These are phyloP conservation scores for Nepenthes mirabilis DNA, from an alignment of 148 eudicot genomes.

Conservation along the genomic window DNA sequence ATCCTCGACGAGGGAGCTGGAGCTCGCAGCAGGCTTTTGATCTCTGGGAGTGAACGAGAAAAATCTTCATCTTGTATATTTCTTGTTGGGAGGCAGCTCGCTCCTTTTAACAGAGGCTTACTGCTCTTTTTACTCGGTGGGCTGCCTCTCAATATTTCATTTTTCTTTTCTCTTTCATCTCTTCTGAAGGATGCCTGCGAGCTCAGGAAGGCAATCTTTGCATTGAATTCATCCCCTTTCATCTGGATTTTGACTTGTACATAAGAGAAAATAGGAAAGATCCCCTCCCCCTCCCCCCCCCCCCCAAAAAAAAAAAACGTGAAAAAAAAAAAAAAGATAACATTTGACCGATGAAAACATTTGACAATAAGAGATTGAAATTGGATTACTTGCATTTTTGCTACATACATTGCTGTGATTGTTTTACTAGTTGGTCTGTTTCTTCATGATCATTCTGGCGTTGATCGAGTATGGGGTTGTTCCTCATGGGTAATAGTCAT, in stretches of 20 bases:
- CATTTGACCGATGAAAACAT: too few relatives aligned
- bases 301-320: neutral
- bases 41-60: neutral
- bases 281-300: too few relatives aligned
- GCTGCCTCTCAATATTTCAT: neutral
- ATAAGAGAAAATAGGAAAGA: constrained; percentile 11
- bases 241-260: constrained; percentile 21
- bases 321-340: neutral
- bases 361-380: too few relatives aligned
- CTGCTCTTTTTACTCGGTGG: neutral
- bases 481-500: too few relatives aligned
- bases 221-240: constrained; percentile 2
- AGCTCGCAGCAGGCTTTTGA: neutral
- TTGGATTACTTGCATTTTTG: neutral
- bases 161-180: neutral
- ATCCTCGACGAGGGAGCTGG: too few relatives aligned
- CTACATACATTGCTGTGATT: too few relatives aligned
- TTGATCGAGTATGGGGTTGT: too few relatives aligned
- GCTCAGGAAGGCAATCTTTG: constrained; percentile 14
- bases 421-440: too few relatives aligned
- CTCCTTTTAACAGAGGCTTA: neutral
- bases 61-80: constrained; percentile 2
- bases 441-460: too few relatives aligned
- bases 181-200: constrained; percentile 1
- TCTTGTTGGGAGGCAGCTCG: neutral